phyloP scores from a whole-genome alignment of 1,139 yeast genomes.

The Taphrina wiesneri region DNA sequence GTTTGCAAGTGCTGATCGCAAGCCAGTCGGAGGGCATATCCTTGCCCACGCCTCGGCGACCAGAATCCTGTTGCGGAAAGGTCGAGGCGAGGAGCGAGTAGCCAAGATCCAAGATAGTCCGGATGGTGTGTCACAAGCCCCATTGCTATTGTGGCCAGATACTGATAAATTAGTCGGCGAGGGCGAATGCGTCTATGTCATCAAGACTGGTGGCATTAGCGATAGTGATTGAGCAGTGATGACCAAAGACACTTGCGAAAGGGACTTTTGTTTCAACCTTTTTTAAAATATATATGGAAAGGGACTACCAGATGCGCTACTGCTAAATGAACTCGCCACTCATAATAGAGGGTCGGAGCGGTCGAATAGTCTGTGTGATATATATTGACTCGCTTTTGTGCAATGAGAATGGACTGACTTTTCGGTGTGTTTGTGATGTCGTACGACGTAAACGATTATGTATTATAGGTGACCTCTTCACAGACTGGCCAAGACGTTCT shows the following conservation, averaged over 20 bases:
- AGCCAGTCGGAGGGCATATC: constrained; percentile 67
- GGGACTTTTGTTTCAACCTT: not conserved
- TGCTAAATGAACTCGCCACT: not conserved
- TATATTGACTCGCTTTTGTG: constrained; percentile 1
- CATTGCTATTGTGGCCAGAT: not conserved
- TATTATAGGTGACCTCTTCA: not conserved
- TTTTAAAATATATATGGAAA: not conserved
- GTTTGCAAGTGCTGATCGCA: constrained; percentile 64
- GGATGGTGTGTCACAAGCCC: constrained; percentile 43
- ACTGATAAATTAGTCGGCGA: constrained; percentile 47
- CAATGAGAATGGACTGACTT: not conserved
- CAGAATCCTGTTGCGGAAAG: constrained; percentile 58
- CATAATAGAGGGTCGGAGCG: not conserved
- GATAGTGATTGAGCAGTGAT: constrained; percentile 19
- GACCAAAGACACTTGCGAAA: not conserved
- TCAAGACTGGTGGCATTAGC: constrained; percentile 34
- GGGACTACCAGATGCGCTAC: not conserved
- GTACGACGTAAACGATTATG: not conserved
- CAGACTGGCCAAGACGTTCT: constrained; percentile 23
- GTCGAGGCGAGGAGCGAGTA: constrained; percentile 66
- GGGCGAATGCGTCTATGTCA: constrained; percentile 36
- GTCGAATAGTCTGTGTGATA: not conserved
- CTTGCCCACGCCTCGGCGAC: constrained; percentile 55
- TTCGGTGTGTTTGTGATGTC: not conserved
- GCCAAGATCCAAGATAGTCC: constrained; percentile 66